Evolutionary conservation across 2,329 filamentous ascomycete genomes (phyloP).

Genomic region (Bipolaris bicolor): DNA sequence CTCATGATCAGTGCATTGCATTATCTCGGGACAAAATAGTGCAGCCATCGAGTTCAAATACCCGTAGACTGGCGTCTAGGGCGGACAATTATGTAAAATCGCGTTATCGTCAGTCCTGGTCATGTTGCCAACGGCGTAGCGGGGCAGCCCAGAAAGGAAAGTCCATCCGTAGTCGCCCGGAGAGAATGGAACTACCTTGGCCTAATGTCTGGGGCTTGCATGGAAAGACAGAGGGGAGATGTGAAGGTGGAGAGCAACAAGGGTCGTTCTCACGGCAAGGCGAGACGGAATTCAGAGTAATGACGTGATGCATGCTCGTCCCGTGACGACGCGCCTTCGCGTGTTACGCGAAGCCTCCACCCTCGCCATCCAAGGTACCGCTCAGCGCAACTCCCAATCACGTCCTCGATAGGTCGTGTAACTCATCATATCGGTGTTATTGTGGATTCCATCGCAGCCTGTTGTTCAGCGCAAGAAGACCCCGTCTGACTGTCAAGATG

Average conservation of each 20-base stretch:
- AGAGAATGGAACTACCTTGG: neutral
- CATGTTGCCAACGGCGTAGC: slow-evolving; percentile 25
- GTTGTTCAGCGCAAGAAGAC: neutral
- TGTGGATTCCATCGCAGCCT: neutral
- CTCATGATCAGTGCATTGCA: slow-evolving; percentile 20
- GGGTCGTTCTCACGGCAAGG: neutral
- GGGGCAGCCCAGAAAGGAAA: slow-evolving; percentile 31
- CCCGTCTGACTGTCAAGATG: slow-evolving; percentile 29
- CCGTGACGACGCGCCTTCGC: slow-evolving; percentile 38
- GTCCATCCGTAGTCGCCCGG: slow-evolving; percentile 19
- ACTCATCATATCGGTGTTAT: neutral
- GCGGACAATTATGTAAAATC: slow-evolving; percentile 40
- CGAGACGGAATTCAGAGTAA: slow-evolving; percentile 13
- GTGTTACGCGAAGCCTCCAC: slow-evolving; percentile 24
- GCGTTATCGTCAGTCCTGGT: slow-evolving; percentile 29
- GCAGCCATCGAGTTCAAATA: slow-evolving; percentile 3
- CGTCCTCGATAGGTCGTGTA: neutral
- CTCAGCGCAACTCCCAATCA: slow-evolving; percentile 4
- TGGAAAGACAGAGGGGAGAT: neutral
- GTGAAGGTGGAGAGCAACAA: neutral
- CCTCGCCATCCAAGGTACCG: slow-evolving; percentile 3
- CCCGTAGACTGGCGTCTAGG: slow-evolving; percentile 18
- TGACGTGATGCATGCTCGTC: slow-evolving; percentile 30
- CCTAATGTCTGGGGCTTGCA: neutral
- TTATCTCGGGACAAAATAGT: neutral